Conservation (phyloP, 805 yeast genomes). For the Ogataea pilisensis region DNA sequence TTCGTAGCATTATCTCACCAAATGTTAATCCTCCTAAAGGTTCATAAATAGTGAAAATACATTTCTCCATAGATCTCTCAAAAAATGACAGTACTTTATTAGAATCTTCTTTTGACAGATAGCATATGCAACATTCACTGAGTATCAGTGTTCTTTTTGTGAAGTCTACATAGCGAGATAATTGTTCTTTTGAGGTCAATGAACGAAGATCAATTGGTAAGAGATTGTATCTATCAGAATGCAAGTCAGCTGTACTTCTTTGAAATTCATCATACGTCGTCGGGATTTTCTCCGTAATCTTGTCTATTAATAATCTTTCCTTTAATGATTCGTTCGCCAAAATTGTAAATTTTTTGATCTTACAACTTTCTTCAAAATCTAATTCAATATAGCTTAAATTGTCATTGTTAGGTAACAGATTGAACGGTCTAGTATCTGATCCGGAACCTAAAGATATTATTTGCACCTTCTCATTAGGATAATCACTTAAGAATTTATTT, state of each 20-base stretch:
- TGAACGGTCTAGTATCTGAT: constrained; percentile 67
- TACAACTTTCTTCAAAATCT: constrained; percentile 56
- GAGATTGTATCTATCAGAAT: constrained; percentile 44
- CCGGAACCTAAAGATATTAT: constrained; percentile 78
- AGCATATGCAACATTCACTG: constrained; percentile 77
- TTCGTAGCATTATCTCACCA: constrained; percentile 64
- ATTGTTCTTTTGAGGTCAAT: constrained; percentile 13
- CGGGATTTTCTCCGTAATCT: constrained; percentile 9
- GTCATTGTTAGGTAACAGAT: constrained; percentile 34
- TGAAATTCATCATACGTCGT: constrained; percentile 21
- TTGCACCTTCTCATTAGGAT: constrained; percentile 33
- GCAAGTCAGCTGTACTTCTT: constrained; percentile 28
- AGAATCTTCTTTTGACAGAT: constrained; percentile 50
- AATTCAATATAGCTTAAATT: constrained; percentile 50
- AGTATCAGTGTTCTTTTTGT: constrained; percentile 54
- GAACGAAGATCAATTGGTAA: constrained; percentile 52
- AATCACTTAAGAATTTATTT: constrained; percentile 36
- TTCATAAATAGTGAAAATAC: constrained; percentile 53
- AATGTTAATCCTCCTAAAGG: constrained; percentile 60
- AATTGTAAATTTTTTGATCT: constrained; percentile 49
- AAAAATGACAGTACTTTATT: constrained; percentile 42
- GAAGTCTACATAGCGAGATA: constrained; percentile 17
- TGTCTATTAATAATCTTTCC: constrained; percentile 19
- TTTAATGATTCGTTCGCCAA: constrained; percentile 28
- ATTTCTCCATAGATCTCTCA: constrained; percentile 21